Evolutionary conservation across 2,329 filamentous ascomycete species (phyloP), one percentile per base, ranked within the genome.

Genomic region (Sordariomycetes sp.): DNA sequence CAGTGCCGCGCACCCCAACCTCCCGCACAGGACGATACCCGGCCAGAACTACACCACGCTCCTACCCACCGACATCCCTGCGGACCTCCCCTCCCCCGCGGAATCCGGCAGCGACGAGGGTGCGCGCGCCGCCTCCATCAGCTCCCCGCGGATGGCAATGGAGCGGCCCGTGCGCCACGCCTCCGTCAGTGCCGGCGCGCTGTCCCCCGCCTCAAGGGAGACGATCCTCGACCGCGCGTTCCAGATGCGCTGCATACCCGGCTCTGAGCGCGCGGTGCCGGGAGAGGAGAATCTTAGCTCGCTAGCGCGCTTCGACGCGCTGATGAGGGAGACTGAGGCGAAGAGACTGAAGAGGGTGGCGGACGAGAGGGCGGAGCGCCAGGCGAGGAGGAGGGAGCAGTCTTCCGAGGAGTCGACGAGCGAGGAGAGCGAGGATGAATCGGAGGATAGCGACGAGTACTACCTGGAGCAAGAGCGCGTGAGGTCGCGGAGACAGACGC

Each of bases 141-240:
- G 75, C 62, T 85, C 81, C 1, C 81, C 82, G 2, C 71, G 76
- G 1, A 72, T 79, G 50, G 76, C 72, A 2, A 74, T 79, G 7
- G 79, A 76, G 52, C 82, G 80, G 62, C 71, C 82, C 71, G 73
- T 4, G n/a, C 67, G 69, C 20, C 63, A 65, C 13, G 65, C 68
- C 13, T 64, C 74, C 10, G 62, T 72, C 2, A 70, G 75, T 48
- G 74, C 76, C 1, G 74, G 73, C 62, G 77, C 79, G 45, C n/a
- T 13, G 45, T n/a, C 45, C 20, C 79, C 80, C 0, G 69, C 68
- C 0, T 79, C 78, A 2, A 75, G 82, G 17, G 82, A 86, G 67
- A 85, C 83, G 0, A 86, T 86, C 55, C 67, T 86, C n/a, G 83
- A 86, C 64, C 71, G 83, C 45, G 83, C 83, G 0, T 86, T 86